These are phyloP conservation scores for Phytophthora sp. DNA, from an alignment of 352 stramenopile species.

Conservation along the genomic window DNA sequence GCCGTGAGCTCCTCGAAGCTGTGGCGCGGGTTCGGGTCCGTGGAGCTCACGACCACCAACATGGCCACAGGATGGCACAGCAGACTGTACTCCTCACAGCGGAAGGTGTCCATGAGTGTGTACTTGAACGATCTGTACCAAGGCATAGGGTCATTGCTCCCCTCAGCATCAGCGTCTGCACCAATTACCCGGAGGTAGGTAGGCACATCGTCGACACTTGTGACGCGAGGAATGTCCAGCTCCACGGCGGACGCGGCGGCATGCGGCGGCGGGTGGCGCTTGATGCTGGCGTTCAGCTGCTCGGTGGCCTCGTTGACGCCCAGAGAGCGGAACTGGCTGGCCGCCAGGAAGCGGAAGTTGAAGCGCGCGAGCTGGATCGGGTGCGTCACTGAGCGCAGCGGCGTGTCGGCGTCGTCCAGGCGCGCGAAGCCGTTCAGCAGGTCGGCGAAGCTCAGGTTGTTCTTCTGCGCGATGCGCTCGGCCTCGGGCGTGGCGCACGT, in stretches of 20 bases:
- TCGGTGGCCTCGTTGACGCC: constrained; percentile 56
- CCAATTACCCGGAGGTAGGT: constrained; percentile 69
- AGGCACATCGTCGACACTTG: constrained; percentile 65
- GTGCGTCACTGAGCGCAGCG: constrained; percentile 78
- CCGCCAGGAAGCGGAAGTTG: constrained; percentile 77
- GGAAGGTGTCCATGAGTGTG: constrained; percentile 83
- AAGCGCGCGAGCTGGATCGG: constrained; percentile 67
- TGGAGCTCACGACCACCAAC: constrained; percentile 83
- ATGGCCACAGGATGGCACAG: constrained; percentile 76
- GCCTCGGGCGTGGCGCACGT: constrained; percentile 77
- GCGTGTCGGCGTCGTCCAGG: constrained; percentile 65
- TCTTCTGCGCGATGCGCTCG: constrained; percentile 85
- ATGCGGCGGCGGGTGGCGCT: constrained; percentile 50
- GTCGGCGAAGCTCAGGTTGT: constrained; percentile 75
- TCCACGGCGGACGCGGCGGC: constrained; percentile 45
- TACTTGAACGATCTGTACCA: constrained; percentile 86
- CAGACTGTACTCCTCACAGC: constrained; percentile 82
- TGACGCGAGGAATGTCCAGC: constrained; percentile 67
- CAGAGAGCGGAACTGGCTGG: constrained; percentile 57
- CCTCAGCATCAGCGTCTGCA: constrained; percentile 41
- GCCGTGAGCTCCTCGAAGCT: constrained; percentile 73
- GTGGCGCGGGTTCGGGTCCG: constrained; percentile 77
- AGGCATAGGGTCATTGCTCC: constrained; percentile 53
- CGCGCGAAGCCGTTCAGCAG: constrained; percentile 78
- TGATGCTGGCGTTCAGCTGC: constrained; percentile 70